Conservation (phyloP, 768 basidiomycete genomes). For the Podaxis sp. region DNA sequence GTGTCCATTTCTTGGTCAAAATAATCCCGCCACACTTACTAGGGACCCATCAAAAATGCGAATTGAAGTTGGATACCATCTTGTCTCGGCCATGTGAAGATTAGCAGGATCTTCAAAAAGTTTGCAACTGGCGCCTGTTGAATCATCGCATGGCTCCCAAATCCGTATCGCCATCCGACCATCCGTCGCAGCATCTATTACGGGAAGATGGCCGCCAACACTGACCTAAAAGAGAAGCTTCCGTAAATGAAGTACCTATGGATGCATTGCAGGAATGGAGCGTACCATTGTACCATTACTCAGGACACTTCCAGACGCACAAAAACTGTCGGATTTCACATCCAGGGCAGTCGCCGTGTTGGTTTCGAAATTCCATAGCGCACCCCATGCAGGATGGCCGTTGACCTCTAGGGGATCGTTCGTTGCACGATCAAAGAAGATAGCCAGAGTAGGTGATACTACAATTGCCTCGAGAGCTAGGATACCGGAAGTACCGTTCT, state of each 20-base stretch:
- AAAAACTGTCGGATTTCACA: slow-evolving; percentile 39
- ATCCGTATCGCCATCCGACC: slow-evolving; percentile 37
- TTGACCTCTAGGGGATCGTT: slow-evolving; percentile 41
- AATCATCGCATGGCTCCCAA: slow-evolving; percentile 37
- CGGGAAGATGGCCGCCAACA: slow-evolving; percentile 30
- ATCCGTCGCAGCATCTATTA: slow-evolving; percentile 26
- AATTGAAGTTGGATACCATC: slow-evolving; percentile 44
- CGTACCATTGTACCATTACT: slow-evolving; percentile 41
- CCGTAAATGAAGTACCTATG: background rate
- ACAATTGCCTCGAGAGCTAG: slow-evolving; percentile 28
- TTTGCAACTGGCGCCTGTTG: slow-evolving; percentile 28
- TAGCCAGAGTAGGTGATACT: slow-evolving; percentile 29
- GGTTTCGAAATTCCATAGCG: slow-evolving; percentile 41
- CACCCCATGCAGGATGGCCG: slow-evolving; percentile 45
- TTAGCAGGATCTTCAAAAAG: slow-evolving; percentile 34
- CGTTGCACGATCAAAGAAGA: slow-evolving; percentile 30
- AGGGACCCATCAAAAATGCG: slow-evolving; percentile 32
- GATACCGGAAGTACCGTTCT: slow-evolving; percentile 28
- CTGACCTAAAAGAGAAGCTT: slow-evolving; percentile 22
- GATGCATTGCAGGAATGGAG: slow-evolving; percentile 3
- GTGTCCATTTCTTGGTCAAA: background rate
- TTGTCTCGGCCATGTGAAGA: slow-evolving; percentile 33
- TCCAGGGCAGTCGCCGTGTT: slow-evolving; percentile 34
- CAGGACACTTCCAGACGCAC: slow-evolving; percentile 40
- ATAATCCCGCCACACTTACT: slow-evolving; percentile 20